phyloP scores from a whole-genome alignment of 176 grass and related monocot genomes.

The Oryza officinalis region DNA sequence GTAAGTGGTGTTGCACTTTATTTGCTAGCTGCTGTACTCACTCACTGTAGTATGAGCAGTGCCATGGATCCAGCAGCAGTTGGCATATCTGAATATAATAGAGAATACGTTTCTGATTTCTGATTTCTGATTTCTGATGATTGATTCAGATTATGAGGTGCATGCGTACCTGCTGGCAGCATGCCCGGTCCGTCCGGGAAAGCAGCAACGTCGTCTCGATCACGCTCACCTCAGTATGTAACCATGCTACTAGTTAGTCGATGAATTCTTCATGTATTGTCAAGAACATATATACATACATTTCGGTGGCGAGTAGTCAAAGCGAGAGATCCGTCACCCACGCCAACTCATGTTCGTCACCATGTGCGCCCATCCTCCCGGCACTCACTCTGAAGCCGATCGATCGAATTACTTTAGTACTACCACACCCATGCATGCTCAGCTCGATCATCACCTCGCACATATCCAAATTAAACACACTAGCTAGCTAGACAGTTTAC shows the following conservation, averaged over 20 bases:
- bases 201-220: neutral
- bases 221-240: too few relatives aligned
- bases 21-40: neutral
- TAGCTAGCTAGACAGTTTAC: neutral
- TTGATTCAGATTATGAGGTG: neutral
- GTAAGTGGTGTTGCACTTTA: neutral
- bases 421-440: neutral
- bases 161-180: neutral
- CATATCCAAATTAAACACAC: neutral
- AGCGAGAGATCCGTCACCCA: neutral
- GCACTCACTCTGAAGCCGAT: neutral
- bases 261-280: neutral
- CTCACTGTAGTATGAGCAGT: neutral
- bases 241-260: neutral
- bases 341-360: neutral
- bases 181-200: neutral
- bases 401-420: neutral
- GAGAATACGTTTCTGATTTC: too few relatives aligned
- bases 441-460: neutral
- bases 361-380: neutral
- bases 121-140: neutral
- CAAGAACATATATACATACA: neutral
- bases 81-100: neutral
- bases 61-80: neutral
- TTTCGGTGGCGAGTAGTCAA: neutral